These are phyloP conservation scores for Globisporangium viniferum DNA, from an alignment of 352 stramenopile species.

Conservation along the genomic window DNA sequence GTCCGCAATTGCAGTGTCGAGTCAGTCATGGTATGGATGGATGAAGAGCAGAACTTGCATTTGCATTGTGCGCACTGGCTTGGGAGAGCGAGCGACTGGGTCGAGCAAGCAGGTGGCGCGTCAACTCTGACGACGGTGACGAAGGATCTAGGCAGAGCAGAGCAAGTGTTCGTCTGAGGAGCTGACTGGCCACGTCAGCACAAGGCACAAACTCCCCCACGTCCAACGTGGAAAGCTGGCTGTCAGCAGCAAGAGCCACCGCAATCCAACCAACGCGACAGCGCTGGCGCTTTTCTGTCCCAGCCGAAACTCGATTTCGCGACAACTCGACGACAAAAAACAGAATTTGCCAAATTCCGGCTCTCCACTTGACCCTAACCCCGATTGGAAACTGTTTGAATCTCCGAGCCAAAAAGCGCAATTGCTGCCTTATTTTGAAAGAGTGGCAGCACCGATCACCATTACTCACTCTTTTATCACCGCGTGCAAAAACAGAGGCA, in stretches of 20 bases:
- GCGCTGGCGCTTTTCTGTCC: constrained; percentile 2
- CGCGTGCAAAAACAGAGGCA: not conserved
- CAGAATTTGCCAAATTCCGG: not conserved
- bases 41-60: not conserved
- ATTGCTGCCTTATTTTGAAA: not conserved
- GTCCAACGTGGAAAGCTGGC: not conserved
- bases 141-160: too few species aligned
- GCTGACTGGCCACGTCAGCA: not conserved
- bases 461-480: not conserved
- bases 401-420: not conserved
- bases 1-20: too few species aligned
- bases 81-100: too few species aligned
- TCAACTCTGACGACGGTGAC: too few species aligned
- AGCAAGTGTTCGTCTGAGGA: not conserved
- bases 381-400: too few species aligned
- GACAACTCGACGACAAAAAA: constrained; percentile 12
- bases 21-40: too few species aligned
- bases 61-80: not conserved
- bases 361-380: not conserved
- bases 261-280: not conserved
- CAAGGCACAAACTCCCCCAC: not conserved
- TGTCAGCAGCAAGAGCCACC: not conserved
- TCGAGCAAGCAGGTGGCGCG: too few species aligned
- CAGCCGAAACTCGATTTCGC: constrained; percentile 8
- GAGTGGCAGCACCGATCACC: not conserved